Conservation (phyloP, 176 grass and related monocot genomes). For the Canna indica region DNA sequence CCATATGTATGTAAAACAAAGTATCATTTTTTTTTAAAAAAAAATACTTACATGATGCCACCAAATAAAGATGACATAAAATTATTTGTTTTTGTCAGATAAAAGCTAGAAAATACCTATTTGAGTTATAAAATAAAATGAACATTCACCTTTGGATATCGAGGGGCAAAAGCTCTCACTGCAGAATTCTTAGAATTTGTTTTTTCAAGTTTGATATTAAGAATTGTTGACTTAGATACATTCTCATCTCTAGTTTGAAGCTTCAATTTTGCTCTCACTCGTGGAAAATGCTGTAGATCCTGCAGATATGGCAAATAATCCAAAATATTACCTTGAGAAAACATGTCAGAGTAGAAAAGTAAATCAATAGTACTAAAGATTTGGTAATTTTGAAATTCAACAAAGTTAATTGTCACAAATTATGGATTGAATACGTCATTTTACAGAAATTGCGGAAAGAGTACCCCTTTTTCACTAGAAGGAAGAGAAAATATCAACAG, state of each 20-base stretch:
- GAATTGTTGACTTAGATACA: conserved; percentile 34
- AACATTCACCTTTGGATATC: conserved; percentile 78
- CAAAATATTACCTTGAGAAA: conserved; percentile 3
- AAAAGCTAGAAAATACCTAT: too few relatives aligned
- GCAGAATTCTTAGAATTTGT: conserved; percentile 44
- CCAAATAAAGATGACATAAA: neutral
- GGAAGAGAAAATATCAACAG: too few relatives aligned
- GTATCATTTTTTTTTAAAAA: neutral
- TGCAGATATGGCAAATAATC: conserved; percentile 26
- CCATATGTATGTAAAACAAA: neutral
- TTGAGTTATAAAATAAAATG: too few relatives aligned
- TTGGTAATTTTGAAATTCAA: too few relatives aligned
- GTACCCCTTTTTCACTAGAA: too few relatives aligned
- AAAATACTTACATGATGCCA: neutral
- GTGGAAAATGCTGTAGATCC: conserved; percentile 83
- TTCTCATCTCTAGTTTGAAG: conserved; percentile 45
- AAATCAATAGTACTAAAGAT: neutral
- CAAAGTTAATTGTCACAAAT: too few relatives aligned
- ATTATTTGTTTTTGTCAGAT: too few relatives aligned
- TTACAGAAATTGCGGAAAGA: too few relatives aligned
- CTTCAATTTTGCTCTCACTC: conserved; percentile 47
- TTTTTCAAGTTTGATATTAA: conserved; percentile 70
- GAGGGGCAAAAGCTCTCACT: conserved; percentile 69
- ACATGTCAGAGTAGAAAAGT: neutral
- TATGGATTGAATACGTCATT: too few relatives aligned